These are phyloP conservation scores for Zea mays DNA, from an alignment of 176 grass and related monocot species.

Conservation along the genomic window Zm-B73-REFERENCE-NAM-5.0 NC_050104.1:159551501-159552000, in stretches of 20 bases:
- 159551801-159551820: no score
- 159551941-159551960: conserved; percentile 38
- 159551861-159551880: conserved; percentile 5
- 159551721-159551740: neutral
- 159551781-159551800: no score
- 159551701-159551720: neutral
- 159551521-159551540: conserved; percentile 48
- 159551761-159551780: no score
- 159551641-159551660: conserved; percentile 3
- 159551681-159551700: neutral
- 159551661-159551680: neutral
- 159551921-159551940: conserved; percentile 33
- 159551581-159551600: conserved; percentile 33
- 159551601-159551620: conserved; percentile 40
- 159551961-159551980: conserved; percentile 36
- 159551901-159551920: neutral
- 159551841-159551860: neutral
- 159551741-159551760: no score
- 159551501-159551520: conserved; percentile 28
- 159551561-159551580: conserved; percentile 35
- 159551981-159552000: conserved; percentile 3
- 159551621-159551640: conserved; percentile 22
- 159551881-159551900: conserved; percentile 34
- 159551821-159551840: no score
- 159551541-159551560: conserved; percentile 41